phyloP scores from a whole-genome alignment of 169 alveolate genomes.

The Blepharisma undulans region DNA sequence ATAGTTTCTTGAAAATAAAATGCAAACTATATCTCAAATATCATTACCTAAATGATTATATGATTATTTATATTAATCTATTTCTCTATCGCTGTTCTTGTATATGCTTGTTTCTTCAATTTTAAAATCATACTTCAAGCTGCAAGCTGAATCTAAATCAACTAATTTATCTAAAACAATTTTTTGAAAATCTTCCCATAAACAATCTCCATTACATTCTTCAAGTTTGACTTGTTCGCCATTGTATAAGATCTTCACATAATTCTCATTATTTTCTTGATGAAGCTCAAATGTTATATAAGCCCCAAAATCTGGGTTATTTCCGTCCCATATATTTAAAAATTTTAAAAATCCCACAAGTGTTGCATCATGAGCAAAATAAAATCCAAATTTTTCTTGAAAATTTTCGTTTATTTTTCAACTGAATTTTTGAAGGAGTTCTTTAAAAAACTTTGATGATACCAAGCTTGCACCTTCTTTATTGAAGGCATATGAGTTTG shows the following conservation, averaged over 20 bases:
- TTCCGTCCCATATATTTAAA: not conserved
- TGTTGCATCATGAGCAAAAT: slow-evolving; percentile 13
- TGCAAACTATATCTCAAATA: not conserved
- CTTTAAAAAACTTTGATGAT: not conserved
- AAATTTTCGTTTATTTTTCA: not conserved
- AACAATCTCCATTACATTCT: not conserved
- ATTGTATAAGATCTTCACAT: slow-evolving; percentile 15
- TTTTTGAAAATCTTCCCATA: not conserved
- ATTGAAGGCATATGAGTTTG: not conserved
- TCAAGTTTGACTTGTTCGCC: not conserved
- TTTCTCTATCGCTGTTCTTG: not conserved
- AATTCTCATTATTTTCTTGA: not conserved
- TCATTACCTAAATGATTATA: too few relatives aligned
- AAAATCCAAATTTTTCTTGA: not conserved
- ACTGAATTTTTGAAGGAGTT: not conserved
- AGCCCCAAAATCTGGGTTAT: slow-evolving; percentile 9
- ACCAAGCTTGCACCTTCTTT: slow-evolving; percentile 10
- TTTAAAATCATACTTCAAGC: not conserved
- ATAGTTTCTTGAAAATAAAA: too few relatives aligned
- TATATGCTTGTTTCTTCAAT: not conserved
- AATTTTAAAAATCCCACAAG: not conserved
- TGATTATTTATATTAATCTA: not conserved
- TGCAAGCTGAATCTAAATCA: not conserved
- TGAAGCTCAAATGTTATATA: not conserved
- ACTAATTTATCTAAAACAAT: not conserved